phyloP scores from a whole-genome alignment of 225 moss, liverwort and hornwort genomes.

The Climacium dendroides region DNA sequence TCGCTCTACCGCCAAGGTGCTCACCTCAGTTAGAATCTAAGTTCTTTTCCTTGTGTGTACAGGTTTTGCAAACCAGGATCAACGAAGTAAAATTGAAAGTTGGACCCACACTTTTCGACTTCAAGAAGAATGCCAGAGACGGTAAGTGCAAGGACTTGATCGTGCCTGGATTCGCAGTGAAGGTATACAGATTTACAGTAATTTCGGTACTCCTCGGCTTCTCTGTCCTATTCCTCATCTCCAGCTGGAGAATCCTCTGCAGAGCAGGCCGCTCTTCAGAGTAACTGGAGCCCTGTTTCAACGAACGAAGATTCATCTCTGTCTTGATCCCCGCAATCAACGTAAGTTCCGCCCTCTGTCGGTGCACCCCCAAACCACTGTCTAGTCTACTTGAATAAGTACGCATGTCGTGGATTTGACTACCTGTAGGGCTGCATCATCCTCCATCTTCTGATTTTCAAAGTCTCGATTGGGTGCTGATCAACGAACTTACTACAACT shows the following conservation, averaged over 20 bases:
- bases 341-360: neutral
- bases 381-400: neutral
- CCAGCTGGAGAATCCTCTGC: conserved; percentile 13
- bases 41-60: neutral
- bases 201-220: conserved; percentile 10
- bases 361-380: neutral
- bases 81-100: neutral
- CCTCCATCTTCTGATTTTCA: neutral
- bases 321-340: neutral
- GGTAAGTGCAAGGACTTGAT: neutral
- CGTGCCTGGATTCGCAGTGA: neutral
- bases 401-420: neutral
- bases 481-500: neutral
- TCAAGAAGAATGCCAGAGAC: conserved; percentile 10
- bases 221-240: conserved; percentile 18
- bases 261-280: fast-evolving
- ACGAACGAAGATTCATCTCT: neutral
- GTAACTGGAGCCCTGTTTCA: neutral
- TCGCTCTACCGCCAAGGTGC: neutral
- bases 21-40: neutral
- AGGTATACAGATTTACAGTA: neutral
- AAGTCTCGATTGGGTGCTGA: neutral
- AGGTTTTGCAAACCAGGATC: conserved; percentile 17
- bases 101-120: conserved; percentile 2
- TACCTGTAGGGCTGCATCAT: neutral